Evolutionary conservation across 257 asterid genomes (phyloP).

Genomic region (Hygrophila difformis): DNA sequence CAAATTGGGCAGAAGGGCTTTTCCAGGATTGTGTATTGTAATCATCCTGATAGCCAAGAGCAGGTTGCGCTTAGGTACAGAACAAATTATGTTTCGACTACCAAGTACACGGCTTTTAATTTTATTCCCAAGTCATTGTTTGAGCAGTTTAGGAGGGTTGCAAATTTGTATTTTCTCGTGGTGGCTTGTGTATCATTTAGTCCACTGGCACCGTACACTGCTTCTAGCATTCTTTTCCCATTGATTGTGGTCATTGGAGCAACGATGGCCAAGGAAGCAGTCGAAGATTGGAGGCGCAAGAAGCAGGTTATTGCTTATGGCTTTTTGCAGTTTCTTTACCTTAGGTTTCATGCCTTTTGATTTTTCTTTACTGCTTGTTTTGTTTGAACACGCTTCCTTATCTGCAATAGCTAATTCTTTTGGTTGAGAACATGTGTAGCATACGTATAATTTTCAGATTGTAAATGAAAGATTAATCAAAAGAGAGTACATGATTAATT

Average conservation of each 20-base stretch:
- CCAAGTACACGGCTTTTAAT: conserved; percentile 69
- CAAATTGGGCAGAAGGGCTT: conserved; percentile 84
- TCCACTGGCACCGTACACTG: conserved; percentile 74
- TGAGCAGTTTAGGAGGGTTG: conserved; percentile 99
- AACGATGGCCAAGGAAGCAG: conserved; percentile 84
- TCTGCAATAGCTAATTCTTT: background rate
- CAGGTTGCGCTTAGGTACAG: conserved; percentile 48
- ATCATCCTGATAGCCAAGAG: conserved; percentile 68
- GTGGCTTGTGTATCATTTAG: conserved; percentile 88
- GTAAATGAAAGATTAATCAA: conserved; percentile 2
- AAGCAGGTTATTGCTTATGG: conserved; percentile 42
- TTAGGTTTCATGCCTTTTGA: no score
- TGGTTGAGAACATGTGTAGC: background rate
- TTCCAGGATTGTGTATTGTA: conserved; percentile 73
- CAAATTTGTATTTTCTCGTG: conserved; percentile 75
- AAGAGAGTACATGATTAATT: background rate
- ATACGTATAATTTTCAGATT: background rate
- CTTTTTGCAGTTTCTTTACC: no score
- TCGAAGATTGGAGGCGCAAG: conserved; percentile 94
- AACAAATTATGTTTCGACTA: conserved; percentile 79
- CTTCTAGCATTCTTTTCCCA: conserved; percentile 70
- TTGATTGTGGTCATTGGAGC: conserved; percentile 81
- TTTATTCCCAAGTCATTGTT: conserved; percentile 86
- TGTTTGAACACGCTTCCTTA: background rate
- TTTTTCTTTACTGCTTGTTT: no score